Percentiles rank a stretch among this genome's conserved stretches.
Evolutionary conservation across 1,139 yeast species (phyloP).

Genomic region (Kazachstania sp.): DNA sequence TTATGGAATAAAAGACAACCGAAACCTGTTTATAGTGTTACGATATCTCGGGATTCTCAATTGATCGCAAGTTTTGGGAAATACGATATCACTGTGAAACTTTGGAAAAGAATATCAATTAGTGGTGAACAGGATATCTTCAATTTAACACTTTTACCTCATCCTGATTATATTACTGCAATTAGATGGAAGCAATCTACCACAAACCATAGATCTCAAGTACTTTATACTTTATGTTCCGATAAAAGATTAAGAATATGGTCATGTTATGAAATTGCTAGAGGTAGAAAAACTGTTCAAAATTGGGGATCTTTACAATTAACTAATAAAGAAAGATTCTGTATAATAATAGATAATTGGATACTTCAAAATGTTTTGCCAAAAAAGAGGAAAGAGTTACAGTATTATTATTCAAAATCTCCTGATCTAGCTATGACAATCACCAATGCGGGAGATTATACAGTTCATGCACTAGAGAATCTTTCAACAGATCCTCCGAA

Average conservation of each 20-base stretch:
- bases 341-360: slow-evolving; percentile 51
- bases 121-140: slow-evolving; percentile 58
- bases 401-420: slow-evolving; percentile 27
- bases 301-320: slow-evolving; percentile 53
- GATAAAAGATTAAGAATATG: slow-evolving; percentile 57
- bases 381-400: slow-evolving; percentile 6
- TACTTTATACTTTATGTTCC: slow-evolving; percentile 50
- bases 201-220: slow-evolving; percentile 9
- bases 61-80: slow-evolving; percentile 56
- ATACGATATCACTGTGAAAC: slow-evolving; percentile 59
- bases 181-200: slow-evolving; percentile 44
- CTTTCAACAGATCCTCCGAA: slow-evolving; percentile 43
- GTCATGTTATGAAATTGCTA: slow-evolving; percentile 60
- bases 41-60: slow-evolving; percentile 56
- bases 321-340: slow-evolving; percentile 33
- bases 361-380: slow-evolving; percentile 37
- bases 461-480: slow-evolving; percentile 44
- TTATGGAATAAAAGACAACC: slow-evolving; percentile 54
- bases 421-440: slow-evolving; percentile 54
- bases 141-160: slow-evolving; percentile 62
- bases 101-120: slow-evolving; percentile 71
- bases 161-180: slow-evolving; percentile 49
- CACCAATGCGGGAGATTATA: slow-evolving; percentile 39
- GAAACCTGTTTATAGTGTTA: slow-evolving; percentile 45
- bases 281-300: slow-evolving; percentile 45